Evolutionary conservation across 352 stramenopile genomes (phyloP).

Genomic region (Phytophthora sojae): DNA sequence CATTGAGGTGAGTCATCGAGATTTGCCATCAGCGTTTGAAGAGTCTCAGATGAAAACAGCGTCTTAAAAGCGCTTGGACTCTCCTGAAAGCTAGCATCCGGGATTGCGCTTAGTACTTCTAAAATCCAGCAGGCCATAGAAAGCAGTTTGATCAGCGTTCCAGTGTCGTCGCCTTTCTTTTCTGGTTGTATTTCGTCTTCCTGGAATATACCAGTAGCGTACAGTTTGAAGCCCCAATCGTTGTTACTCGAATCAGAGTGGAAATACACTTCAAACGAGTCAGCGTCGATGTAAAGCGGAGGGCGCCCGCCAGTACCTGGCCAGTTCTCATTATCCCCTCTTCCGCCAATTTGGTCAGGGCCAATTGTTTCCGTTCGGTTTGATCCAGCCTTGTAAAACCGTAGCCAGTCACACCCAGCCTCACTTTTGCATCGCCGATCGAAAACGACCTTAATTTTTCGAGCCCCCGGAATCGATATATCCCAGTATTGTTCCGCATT

Average conservation of each 20-base stretch:
- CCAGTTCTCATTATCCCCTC: conserved; percentile 79
- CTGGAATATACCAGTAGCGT: conserved; percentile 72
- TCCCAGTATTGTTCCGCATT: conserved; percentile 77
- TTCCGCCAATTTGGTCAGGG: conserved; percentile 68
- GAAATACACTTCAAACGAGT: conserved; percentile 85
- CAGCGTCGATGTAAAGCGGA: conserved; percentile 76
- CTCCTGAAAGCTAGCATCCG: conserved; percentile 14
- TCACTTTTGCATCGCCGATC: conserved; percentile 80
- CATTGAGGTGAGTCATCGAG: conserved; percentile 51
- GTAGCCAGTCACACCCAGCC: conserved; percentile 65
- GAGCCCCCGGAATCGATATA: conserved; percentile 71
- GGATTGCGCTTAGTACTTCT: conserved; percentile 32
- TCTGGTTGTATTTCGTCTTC: conserved; percentile 23
- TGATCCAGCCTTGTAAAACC: conserved; percentile 71
- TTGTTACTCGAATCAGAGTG: conserved; percentile 84
- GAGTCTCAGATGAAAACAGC: conserved; percentile 42
- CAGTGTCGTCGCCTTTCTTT: conserved; percentile 2
- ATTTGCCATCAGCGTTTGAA: conserved; percentile 44
- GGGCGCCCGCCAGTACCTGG: conserved; percentile 67
- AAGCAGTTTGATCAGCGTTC: conserved; percentile 37
- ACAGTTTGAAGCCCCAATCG: conserved; percentile 92
- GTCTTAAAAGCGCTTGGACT: conserved; percentile 24
- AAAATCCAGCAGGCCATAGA: conserved; percentile 53
- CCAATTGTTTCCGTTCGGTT: conserved; percentile 57
- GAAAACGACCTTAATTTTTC: conserved; percentile 73